Conservation (phyloP, 345 rosid genomes). For the Populus tremula region DNA sequence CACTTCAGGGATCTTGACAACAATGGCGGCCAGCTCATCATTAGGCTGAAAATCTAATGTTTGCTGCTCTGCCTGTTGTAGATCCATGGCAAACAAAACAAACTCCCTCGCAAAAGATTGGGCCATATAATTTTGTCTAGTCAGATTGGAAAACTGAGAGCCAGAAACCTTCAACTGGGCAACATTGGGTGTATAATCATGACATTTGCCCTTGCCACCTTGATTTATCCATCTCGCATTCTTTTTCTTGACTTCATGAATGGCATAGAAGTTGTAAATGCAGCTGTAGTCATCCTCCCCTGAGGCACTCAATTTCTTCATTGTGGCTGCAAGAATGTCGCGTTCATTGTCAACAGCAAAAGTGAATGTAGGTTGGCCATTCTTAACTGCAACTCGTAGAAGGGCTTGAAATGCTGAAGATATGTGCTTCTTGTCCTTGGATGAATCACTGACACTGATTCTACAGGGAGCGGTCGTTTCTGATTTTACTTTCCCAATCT, state of each 20-base stretch:
- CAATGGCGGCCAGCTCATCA: conserved; percentile 86
- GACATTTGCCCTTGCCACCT: conserved; percentile 55
- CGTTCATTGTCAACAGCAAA: conserved; percentile 77
- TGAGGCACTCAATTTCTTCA: conserved; percentile 34
- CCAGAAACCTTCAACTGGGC: conserved; percentile 82
- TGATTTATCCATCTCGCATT: conserved; percentile 73
- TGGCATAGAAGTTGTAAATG: conserved; percentile 68
- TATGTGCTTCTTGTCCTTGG: conserved; percentile 30
- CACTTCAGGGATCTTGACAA: conserved; percentile 53
- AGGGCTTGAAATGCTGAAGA: conserved; percentile 69
- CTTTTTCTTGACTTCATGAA: conserved; percentile 73
- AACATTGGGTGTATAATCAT: conserved; percentile 57
- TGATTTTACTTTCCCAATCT: conserved; percentile 40
- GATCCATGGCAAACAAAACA: conserved; percentile 61
- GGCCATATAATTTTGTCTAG: conserved; percentile 26
- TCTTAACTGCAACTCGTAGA: conserved; percentile 71
- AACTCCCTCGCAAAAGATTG: conserved; percentile 52
- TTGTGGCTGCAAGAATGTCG: conserved; percentile 75
- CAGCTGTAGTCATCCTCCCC: conserved; percentile 51
- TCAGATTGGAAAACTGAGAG: conserved; percentile 31
- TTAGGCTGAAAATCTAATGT: conserved; percentile 50
- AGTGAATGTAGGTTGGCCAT: conserved; percentile 77
- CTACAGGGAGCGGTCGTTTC: conserved; percentile 35
- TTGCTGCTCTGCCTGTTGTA: conserved; percentile 38
- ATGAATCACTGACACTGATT: conserved; percentile 37